phyloP scores from a whole-genome alignment of 257 asterid genomes.

The Nicotiana benthamiana region DNA sequence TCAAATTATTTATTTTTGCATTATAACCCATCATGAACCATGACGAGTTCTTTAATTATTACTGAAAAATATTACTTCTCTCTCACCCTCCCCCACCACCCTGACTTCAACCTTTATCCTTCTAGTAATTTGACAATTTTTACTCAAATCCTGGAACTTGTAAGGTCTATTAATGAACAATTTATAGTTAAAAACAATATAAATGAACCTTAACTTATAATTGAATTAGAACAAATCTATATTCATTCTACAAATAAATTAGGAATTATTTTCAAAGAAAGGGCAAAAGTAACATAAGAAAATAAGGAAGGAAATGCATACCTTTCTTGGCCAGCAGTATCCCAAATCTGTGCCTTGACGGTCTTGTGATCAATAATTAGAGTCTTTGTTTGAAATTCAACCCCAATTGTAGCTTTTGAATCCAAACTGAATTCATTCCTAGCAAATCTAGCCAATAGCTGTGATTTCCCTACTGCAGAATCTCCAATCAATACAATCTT shows the following conservation, averaged over 20 bases:
- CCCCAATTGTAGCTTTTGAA: slow-evolving; percentile 88
- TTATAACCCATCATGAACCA: not conserved
- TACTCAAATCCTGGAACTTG: not conserved
- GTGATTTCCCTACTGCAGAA: slow-evolving; percentile 90
- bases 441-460: slow-evolving; percentile 77
- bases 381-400: slow-evolving; percentile 83
- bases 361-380: slow-evolving; percentile 64
- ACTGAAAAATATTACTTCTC: not conserved
- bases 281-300: not conserved
- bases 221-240: not conserved
- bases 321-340: too few relatives aligned
- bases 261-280: not conserved
- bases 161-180: not conserved
- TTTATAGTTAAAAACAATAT: not conserved
- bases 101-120: not conserved
- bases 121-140: not conserved
- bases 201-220: not conserved
- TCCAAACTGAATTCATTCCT: slow-evolving; percentile 80
- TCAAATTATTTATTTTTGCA: not conserved
- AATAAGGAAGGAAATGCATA: not conserved
- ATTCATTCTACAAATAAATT: too few relatives aligned
- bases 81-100: too few relatives aligned
- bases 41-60: not conserved
- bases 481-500: slow-evolving; percentile 82
- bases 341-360: slow-evolving; percentile 58